Conservation (phyloP, 2,329 filamentous ascomycete genomes). For the Neurospora crassa region DNA sequence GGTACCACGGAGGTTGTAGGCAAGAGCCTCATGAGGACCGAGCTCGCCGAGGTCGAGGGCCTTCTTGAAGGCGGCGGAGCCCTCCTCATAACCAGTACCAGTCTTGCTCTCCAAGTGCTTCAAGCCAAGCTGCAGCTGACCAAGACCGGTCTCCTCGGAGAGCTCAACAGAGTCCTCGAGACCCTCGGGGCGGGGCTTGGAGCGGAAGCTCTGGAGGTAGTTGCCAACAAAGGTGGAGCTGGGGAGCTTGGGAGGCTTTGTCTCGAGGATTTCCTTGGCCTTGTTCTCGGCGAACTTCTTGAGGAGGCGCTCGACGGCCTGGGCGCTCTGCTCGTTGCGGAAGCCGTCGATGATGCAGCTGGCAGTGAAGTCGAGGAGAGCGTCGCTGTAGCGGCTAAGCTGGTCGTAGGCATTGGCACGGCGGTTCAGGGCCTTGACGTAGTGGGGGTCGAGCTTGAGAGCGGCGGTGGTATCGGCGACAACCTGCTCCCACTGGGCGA, state of each 20-base stretch:
- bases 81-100: constrained; percentile 83
- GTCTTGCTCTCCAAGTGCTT: constrained; percentile 77
- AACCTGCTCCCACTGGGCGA: constrained; percentile 88
- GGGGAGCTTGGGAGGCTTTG: constrained; percentile 78
- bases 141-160: constrained; percentile 68
- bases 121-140: constrained; percentile 76
- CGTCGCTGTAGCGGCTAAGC: constrained; percentile 81
- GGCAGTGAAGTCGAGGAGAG: constrained; percentile 92
- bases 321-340: constrained; percentile 79
- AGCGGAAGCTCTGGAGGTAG: constrained; percentile 96
- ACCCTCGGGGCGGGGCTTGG: constrained; percentile 67
- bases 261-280: constrained; percentile 78
- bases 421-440: constrained; percentile 95
- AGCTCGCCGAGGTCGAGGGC: constrained; percentile 75
- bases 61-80: constrained; percentile 75
- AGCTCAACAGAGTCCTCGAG: constrained; percentile 76
- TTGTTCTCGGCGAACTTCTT: constrained; percentile 97
- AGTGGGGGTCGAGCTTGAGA: constrained; percentile 86
- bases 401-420: constrained; percentile 96
- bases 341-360: constrained; percentile 99
- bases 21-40: constrained; percentile 76
- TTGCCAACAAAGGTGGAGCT: constrained; percentile 97
- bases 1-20: constrained; percentile 93
- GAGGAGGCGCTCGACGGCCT: constrained; percentile 82
- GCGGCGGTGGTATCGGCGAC: constrained; percentile 95